These are phyloP conservation scores for Ballota nigra DNA, from an alignment of 257 asterid species.

Conservation along the genomic window DNA sequence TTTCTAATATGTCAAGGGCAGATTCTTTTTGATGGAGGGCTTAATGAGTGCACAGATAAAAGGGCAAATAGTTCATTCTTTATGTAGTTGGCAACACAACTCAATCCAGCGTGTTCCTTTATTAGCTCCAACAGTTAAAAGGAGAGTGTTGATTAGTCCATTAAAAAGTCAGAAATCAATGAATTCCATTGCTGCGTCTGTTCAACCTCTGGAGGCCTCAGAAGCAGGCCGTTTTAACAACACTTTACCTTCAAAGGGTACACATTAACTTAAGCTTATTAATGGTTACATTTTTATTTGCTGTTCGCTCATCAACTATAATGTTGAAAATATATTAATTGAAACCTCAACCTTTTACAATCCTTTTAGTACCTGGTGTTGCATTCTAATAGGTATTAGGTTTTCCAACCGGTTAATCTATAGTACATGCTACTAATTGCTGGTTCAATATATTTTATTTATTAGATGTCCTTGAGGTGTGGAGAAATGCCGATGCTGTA, in stretches of 20 bases:
- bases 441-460: slow-evolving; percentile 25
- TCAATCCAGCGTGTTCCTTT: slow-evolving; percentile 26
- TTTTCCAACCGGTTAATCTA: too few relatives aligned
- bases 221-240: slow-evolving; percentile 44
- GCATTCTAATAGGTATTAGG: neutral
- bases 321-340: neutral
- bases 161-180: slow-evolving; percentile 37
- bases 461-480: slow-evolving; percentile 71
- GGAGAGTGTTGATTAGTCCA: slow-evolving; percentile 24
- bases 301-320: neutral
- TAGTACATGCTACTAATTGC: slow-evolving; percentile 21
- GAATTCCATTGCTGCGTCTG: slow-evolving; percentile 19
- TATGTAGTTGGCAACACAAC: slow-evolving; percentile 28
- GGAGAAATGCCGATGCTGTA: slow-evolving; percentile 73
- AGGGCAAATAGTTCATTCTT: slow-evolving; percentile 37
- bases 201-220: slow-evolving; percentile 56
- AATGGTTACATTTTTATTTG: neutral
- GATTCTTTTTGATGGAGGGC: slow-evolving; percentile 60
- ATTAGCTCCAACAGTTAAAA: slow-evolving; percentile 34
- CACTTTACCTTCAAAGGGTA: slow-evolving; percentile 77
- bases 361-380: neutral
- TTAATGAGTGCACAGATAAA: slow-evolving; percentile 53
- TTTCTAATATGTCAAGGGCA: slow-evolving; percentile 12
- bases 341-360: neutral
- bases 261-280: neutral